phyloP scores from a whole-genome alignment of 2,329 filamentous ascomycete species.

The Monosporascus sp. region DNA sequence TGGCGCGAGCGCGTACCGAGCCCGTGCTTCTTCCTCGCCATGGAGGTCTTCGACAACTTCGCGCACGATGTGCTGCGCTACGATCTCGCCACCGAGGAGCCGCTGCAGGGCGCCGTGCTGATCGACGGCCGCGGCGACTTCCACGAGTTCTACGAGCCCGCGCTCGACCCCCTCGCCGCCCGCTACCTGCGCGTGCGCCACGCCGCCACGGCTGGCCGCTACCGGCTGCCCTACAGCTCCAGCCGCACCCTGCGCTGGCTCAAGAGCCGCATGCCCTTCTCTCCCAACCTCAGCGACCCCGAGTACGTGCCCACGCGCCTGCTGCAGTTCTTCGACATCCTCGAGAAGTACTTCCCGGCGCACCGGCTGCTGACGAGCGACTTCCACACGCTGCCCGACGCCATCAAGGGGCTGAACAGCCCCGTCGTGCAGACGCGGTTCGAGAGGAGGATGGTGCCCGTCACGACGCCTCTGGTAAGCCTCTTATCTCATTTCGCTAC shows the following conservation, averaged over 20 bases:
- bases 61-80: slow-evolving; percentile 92
- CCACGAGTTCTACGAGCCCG: slow-evolving; percentile 83
- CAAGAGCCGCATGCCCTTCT: slow-evolving; percentile 60
- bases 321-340: slow-evolving; percentile 94
- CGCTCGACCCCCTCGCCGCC: slow-evolving; percentile 74
- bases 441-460: slow-evolving; percentile 78
- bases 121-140: slow-evolving; percentile 84
- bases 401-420: slow-evolving; percentile 78
- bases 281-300: slow-evolving; percentile 69
- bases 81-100: slow-evolving; percentile 71
- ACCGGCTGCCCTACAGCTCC: slow-evolving; percentile 55
- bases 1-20: slow-evolving; percentile 84
- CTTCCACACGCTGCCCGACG: slow-evolving; percentile 80
- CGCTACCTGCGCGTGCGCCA: slow-evolving; percentile 82
- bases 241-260: slow-evolving; percentile 55
- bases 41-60: slow-evolving; percentile 99
- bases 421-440: slow-evolving; percentile 96
- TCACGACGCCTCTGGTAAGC: slow-evolving; percentile 77
- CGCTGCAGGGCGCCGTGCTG: slow-evolving; percentile 83
- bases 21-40: slow-evolving; percentile 94
- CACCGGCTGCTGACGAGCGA: slow-evolving; percentile 87
- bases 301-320: slow-evolving; percentile 93
- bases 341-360: slow-evolving; percentile 81
- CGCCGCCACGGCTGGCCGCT: slow-evolving; percentile 61
- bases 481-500: no score